Base-by-base conservation (phyloP, 192 early-diverging fungal species). In the Podila epicladia region DNA sequence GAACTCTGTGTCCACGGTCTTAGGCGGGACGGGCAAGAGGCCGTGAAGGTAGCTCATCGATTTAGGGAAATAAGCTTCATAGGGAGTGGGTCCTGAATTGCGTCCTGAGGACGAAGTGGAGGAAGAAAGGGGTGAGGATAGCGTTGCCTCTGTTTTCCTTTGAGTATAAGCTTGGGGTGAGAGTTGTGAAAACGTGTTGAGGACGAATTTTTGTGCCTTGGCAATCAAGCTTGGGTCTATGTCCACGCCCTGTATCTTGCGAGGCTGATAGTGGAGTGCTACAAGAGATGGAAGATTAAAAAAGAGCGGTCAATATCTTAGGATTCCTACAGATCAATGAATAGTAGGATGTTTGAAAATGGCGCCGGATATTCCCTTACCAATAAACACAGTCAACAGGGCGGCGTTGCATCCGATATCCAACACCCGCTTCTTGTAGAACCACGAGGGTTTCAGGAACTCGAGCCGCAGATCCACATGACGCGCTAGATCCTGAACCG, bases 331-430 rank as follows among this genome's bases (percentile, higher is more conserved):
- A 26, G 17, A 12, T 9, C 13, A 3, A 66, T 19, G 3, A 31
- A n/a, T 9, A 33, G 15, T 22, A 41, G 38, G 38, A 33, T 5
- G 33, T 13, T 41, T 41, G 9, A 13, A 41, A 9, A 41, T 41
- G 38, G 38, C 38, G 2, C 38, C 38, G 38, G 38, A 41, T 13
- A 9, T 1, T 13, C 9, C 48, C 62, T 71, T 86, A 87, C 88
- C 86, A 50, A 90, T 82, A 20, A 79, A 62, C n/a, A 88, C 73
- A 3, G 91, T 89, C 9, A 96, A 64, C 26, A 87, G 59, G 11
- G 91, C 95, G 1, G 88, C 73, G 74, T 96, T 94, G 83, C 95
- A 96, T 4, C 95, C 95, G 74, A 96, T 88, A 68, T 96, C 95
- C 13, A 95, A 83, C 7, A 94, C 91, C 22, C 61, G 55, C 50